Percentiles rank a stretch among this genome's conserved stretches.
Conservation (phyloP, 768 basidiomycete genomes). For the Calocera cornea region DNA sequence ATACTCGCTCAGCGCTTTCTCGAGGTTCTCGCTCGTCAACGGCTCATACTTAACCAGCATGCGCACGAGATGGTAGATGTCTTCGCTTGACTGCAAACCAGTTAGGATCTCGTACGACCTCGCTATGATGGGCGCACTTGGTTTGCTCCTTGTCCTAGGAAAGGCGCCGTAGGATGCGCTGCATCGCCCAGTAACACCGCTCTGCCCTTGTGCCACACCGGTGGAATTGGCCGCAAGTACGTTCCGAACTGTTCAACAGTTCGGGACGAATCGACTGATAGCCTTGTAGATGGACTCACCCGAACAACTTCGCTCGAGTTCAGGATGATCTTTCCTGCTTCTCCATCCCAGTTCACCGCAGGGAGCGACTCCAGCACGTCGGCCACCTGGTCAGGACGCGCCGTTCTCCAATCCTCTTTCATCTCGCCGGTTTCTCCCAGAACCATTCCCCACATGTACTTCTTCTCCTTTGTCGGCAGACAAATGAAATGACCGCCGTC, state of each 20-base stretch:
- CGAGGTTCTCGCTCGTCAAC: not conserved
- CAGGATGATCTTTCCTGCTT: not conserved
- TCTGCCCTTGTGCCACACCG: conserved; percentile 31
- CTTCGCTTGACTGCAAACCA: not conserved
- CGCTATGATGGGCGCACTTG: conserved; percentile 14
- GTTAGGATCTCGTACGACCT: not conserved
- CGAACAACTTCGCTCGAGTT: not conserved
- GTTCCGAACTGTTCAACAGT: conserved; percentile 33
- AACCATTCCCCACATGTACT: conserved; percentile 29
- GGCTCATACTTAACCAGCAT: not conserved
- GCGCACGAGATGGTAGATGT: not conserved
- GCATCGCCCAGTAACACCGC: conserved; percentile 35
- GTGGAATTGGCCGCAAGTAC: conserved; percentile 33
- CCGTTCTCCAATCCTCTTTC: conserved; percentile 26
- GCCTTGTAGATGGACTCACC: too few species aligned
- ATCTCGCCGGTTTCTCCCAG: conserved; percentile 30
- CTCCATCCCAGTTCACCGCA: not conserved
- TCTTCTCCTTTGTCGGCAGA: not conserved
- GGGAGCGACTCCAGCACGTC: not conserved
- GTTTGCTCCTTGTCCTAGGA: conserved; percentile 36
- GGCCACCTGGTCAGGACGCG: conserved; percentile 3
- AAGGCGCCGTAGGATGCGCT: conserved; percentile 35
- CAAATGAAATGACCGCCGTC: not conserved
- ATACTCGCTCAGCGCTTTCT: not conserved
- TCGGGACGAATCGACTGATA: too few species aligned